These are phyloP conservation scores for Metarhizium rileyi DNA, from an alignment of 2,329 filamentous ascomycete genomes.

Conservation along the genomic window DNA sequence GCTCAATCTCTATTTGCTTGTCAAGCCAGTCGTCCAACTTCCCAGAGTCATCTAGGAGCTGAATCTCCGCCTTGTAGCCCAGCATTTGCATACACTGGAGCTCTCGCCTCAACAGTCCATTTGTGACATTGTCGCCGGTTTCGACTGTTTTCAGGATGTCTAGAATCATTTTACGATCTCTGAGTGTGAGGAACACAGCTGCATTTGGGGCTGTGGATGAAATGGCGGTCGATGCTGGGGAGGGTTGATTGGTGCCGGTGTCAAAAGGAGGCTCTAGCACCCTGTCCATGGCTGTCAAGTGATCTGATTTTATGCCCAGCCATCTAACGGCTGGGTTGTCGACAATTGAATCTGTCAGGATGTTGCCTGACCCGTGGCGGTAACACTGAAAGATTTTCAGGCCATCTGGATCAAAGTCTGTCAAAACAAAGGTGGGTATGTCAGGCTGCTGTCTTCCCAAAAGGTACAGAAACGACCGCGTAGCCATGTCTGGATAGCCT, in stretches of 20 bases:
- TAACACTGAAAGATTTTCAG: conserved; percentile 66
- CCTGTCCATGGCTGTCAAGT: conserved; percentile 22
- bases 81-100: conserved; percentile 66
- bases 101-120: conserved; percentile 35
- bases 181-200: conserved; percentile 32
- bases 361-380: conserved; percentile 54
- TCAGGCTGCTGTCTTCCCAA: conserved; percentile 37
- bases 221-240: conserved; percentile 8
- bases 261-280: background rate
- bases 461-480: conserved; percentile 51
- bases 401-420: conserved; percentile 72
- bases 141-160: conserved; percentile 39
- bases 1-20: conserved; percentile 20
- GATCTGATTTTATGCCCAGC: conserved; percentile 48
- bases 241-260: background rate
- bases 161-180: conserved; percentile 49
- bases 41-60: conserved; percentile 52
- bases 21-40: conserved; percentile 43
- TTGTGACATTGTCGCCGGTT: conserved; percentile 3
- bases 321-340: conserved; percentile 45
- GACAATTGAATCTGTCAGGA: conserved; percentile 48
- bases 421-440: conserved; percentile 51
- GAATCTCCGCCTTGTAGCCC: conserved; percentile 68
- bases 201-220: conserved; percentile 19
- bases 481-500: conserved; percentile 70